phyloP scores from a whole-genome alignment of 139 green algal species.

The Picochlorum sp. region DNA sequence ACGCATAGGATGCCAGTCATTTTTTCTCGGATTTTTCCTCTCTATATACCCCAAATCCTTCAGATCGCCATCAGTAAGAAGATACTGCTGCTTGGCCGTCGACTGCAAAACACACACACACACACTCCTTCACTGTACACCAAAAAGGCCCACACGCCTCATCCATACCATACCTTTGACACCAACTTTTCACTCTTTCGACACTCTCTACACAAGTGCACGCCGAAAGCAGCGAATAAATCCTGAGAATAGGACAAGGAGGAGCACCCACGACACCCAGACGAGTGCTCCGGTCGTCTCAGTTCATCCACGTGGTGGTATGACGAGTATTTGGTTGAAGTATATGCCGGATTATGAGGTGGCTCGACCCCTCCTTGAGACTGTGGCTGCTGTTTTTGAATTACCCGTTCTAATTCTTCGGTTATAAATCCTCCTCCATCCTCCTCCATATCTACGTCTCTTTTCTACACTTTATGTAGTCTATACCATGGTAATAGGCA shows the following conservation, averaged over 20 bases:
- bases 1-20: conserved; percentile 52
- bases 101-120: not conserved
- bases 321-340: too few species aligned
- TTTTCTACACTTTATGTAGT: not conserved
- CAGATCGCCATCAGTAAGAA: conserved; percentile 50
- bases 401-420: not conserved
- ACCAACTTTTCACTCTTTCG: conserved; percentile 40
- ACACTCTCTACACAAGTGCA: conserved; percentile 43
- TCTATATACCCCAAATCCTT: conserved; percentile 42
- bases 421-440: not conserved
- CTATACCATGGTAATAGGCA: too few species aligned
- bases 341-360: too few species aligned
- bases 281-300: not conserved
- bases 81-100: conserved; percentile 41
- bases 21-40: conserved; percentile 53
- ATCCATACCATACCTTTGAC: conserved; percentile 28
- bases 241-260: conserved; percentile 37
- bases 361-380: too few species aligned
- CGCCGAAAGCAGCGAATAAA: conserved; percentile 34
- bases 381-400: too few species aligned
- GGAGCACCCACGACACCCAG: conserved; percentile 30
- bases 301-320: not conserved
- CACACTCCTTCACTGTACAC: too few species aligned
- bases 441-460: not conserved
- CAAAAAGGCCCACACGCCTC: not conserved